Evolutionary conservation across 208 protist genomes (phyloP).

Genomic region (Blechomonas ayalai): DNA sequence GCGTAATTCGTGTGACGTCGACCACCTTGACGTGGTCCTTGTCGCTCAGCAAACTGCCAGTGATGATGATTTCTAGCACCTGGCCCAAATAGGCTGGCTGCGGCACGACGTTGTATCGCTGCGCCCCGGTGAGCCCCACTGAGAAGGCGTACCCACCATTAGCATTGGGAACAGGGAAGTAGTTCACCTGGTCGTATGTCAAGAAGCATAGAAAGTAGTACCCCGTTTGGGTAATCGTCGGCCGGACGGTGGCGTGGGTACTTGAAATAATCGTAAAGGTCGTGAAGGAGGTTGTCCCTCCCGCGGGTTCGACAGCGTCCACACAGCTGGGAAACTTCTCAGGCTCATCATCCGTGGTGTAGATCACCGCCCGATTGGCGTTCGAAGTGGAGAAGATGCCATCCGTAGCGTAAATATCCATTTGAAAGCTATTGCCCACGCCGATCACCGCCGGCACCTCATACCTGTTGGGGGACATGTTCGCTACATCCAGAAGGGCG

Average conservation of each 20-base stretch:
- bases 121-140: conserved; percentile 67
- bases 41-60: conserved; percentile 50
- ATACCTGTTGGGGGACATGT: conserved; percentile 72
- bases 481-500: conserved; percentile 24
- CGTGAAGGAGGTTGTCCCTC: conserved; percentile 47
- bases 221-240: conserved; percentile 33
- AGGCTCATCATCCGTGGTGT: conserved; percentile 11
- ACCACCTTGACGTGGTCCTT: conserved; percentile 79
- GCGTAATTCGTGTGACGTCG: conserved; percentile 15
- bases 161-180: conserved; percentile 56
- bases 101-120: conserved; percentile 67
- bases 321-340: conserved; percentile 30
- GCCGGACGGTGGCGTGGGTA: conserved; percentile 43
- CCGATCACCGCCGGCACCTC: conserved; percentile 40
- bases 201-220: conserved; percentile 85
- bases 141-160: conserved; percentile 73
- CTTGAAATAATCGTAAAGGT: conserved; percentile 43
- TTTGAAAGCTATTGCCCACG: conserved; percentile 38
- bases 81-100: conserved; percentile 63
- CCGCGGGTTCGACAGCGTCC: conserved; percentile 20
- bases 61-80: conserved; percentile 49
- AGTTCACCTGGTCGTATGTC: conserved; percentile 38
- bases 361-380: conserved; percentile 41
- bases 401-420: conserved; percentile 53
- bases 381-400: conserved; percentile 48